Conservation (phyloP, 225 moss, liverwort and hornwort species). For the Polytrichum commune region DNA sequence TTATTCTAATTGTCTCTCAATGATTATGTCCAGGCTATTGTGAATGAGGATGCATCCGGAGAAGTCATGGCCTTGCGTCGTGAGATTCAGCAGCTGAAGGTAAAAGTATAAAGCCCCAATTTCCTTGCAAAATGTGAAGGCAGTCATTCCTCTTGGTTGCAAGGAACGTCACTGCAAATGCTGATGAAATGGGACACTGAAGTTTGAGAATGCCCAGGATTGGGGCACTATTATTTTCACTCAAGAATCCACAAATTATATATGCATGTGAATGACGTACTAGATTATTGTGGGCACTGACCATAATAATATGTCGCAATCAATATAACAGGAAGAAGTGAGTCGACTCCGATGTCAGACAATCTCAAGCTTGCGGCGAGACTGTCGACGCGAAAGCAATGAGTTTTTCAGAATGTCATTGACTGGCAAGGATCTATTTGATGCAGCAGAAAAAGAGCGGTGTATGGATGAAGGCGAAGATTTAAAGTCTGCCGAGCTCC, state of each 20-base stretch:
- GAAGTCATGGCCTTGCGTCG: slow-evolving; percentile 45
- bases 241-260: background rate
- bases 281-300: too few relatives aligned
- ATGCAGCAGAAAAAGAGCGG: slow-evolving; percentile 30
- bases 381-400: slow-evolving; percentile 52
- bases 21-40: slow-evolving; percentile 33
- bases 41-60: slow-evolving; percentile 62
- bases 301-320: background rate
- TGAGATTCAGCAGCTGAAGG: slow-evolving; percentile 59
- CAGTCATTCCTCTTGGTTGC: too few relatives aligned
- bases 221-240: too few relatives aligned
- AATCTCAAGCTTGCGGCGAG: slow-evolving; percentile 56
- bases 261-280: background rate
- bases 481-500: slow-evolving; percentile 42
- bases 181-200: too few relatives aligned
- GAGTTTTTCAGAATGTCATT: slow-evolving; percentile 47
- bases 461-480: slow-evolving; percentile 23
- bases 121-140: too few relatives aligned
- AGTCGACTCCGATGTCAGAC: slow-evolving; percentile 61
- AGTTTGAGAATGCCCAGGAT: too few relatives aligned
- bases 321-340: slow-evolving; percentile 66
- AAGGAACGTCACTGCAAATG: too few relatives aligned
- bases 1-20: background rate
- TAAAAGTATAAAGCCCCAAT: slow-evolving; percentile 10
- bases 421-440: slow-evolving; percentile 32